Evolutionary conservation across 2,329 filamentous ascomycete species (phyloP).

Genomic region (Colletotrichum sp.): DNA sequence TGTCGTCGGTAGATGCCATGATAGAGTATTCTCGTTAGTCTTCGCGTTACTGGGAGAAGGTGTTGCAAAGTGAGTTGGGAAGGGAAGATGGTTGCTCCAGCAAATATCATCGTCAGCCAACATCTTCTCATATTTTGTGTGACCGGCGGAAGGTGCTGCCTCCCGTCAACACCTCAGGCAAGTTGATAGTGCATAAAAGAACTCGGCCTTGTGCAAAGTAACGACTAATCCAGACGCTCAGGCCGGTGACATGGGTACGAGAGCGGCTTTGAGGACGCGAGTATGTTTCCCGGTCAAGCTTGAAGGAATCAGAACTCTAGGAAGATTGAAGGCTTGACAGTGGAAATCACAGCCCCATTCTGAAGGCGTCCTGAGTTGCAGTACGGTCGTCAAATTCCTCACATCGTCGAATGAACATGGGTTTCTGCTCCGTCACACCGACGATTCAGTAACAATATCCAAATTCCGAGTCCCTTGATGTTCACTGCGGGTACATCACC

Average conservation of each 20-base stretch:
- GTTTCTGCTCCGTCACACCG: background rate
- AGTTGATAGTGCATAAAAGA: no score
- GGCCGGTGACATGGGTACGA: background rate
- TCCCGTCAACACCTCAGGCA: background rate
- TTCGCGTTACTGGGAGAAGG: background rate
- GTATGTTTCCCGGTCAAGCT: background rate
- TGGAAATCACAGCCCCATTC: background rate
- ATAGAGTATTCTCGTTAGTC: background rate
- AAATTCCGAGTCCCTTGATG: background rate
- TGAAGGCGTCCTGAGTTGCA: background rate
- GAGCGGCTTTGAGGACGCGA: background rate
- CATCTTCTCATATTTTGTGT: background rate
- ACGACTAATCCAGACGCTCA: background rate
- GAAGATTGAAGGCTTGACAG: background rate
- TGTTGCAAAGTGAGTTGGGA: background rate
- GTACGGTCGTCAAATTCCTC: background rate
- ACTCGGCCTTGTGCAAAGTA: background rate
- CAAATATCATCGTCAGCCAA: background rate
- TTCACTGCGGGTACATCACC: background rate
- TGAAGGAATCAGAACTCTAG: background rate
- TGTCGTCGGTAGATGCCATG: background rate
- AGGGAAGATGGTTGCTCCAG: background rate
- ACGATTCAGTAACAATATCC: background rate
- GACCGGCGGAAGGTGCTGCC: background rate
- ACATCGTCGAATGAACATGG: background rate